Evolutionary conservation across 2,329 filamentous ascomycete species (phyloP).

Genomic region (Phialophora chinensis): DNA sequence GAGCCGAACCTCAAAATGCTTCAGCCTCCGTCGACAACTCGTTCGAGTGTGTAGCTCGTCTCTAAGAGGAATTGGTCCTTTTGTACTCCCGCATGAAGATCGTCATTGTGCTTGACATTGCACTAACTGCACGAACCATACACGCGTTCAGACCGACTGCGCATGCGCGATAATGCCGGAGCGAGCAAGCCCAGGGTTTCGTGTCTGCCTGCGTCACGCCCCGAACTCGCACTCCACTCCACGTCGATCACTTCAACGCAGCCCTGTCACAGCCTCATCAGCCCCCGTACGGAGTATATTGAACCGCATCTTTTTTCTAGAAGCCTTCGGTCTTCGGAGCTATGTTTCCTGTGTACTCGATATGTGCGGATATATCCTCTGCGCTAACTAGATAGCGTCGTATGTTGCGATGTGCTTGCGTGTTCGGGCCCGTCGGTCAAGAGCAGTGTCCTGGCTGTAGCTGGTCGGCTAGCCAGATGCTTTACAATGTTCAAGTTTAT

Average conservation of each 20-base stretch:
- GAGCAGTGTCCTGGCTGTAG: neutral
- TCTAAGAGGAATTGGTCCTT: neutral
- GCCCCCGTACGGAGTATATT: neutral
- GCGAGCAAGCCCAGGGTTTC: neutral
- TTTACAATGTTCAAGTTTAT: neutral
- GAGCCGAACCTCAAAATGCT: neutral
- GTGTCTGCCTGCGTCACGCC: slow-evolving; percentile 11
- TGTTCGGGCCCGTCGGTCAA: neutral
- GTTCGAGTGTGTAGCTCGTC: neutral
- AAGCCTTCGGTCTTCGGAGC: neutral
- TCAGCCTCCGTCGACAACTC: neutral
- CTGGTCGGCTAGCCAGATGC: neutral
- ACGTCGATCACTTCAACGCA: slow-evolving; percentile 3
- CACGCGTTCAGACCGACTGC: neutral
- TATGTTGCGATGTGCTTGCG: slow-evolving; percentile 9
- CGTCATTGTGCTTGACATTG: neutral
- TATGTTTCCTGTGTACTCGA: neutral
- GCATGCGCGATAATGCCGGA: neutral
- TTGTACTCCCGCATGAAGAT: neutral
- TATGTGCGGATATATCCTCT: neutral
- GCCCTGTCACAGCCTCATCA: slow-evolving; percentile 9
- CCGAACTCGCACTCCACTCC: neutral
- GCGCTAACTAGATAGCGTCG: neutral
- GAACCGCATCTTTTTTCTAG: slow-evolving; percentile 1
- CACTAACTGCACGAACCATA: neutral